Conservation (phyloP, 2,329 filamentous ascomycete genomes). For the Pestalotiopsis sp. region DNA sequence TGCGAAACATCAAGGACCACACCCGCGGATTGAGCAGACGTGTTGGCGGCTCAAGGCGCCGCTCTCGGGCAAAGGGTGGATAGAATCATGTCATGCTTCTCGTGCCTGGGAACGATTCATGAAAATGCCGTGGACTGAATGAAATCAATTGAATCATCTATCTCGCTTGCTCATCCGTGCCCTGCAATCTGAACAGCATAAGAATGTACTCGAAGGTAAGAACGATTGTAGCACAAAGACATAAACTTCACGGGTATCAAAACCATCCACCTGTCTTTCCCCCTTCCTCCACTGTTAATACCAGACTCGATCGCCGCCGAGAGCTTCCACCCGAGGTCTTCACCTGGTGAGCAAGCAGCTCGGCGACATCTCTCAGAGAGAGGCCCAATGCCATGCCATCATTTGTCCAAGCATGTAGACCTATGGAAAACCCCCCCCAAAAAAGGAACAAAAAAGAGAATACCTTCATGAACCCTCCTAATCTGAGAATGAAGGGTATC, state of each 20-base stretch:
- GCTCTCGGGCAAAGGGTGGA: too few relatives aligned
- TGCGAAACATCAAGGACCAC: too few relatives aligned
- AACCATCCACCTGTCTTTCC: neutral
- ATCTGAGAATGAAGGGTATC: conserved; percentile 36
- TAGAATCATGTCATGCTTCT: too few relatives aligned
- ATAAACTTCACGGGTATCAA: neutral
- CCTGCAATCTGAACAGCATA: neutral
- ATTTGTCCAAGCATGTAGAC: too few relatives aligned
- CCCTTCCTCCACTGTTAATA: neutral
- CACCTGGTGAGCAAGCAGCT: neutral
- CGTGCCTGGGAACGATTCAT: too few relatives aligned
- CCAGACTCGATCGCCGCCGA: neutral
- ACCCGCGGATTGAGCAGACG: too few relatives aligned
- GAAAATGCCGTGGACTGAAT: too few relatives aligned
- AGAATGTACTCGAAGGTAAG: neutral
- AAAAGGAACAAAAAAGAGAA: too few relatives aligned
- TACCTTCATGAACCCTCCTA: conserved; percentile 18
- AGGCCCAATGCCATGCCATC: neutral
- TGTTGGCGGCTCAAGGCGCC: too few relatives aligned
- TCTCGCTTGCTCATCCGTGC: neutral
- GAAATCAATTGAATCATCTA: neutral
- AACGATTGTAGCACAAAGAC: neutral
- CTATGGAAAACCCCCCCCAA: too few relatives aligned
- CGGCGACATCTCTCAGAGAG: neutral
- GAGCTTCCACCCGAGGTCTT: neutral